Evolutionary conservation across 2,329 filamentous ascomycete species (phyloP), one percentile per base, ranked within the genome.

Genomic region (Dactylellina sp.): DNA sequence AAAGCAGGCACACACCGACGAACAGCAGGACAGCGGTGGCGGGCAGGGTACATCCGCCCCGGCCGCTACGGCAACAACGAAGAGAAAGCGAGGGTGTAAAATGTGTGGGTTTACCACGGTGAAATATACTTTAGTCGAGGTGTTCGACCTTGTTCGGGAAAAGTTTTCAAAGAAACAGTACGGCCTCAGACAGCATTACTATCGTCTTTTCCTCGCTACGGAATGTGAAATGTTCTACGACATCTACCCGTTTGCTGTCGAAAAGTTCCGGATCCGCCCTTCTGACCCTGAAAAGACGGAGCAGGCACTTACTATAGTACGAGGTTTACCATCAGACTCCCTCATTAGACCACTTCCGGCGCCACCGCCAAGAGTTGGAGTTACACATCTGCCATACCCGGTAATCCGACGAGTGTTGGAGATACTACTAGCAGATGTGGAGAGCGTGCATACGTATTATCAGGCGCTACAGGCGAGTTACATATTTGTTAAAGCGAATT

Each of bases 401-500:
- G 46, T 71, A 1, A 28, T 71, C 6, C n/a, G 59, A 39, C 16
- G 37, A 35, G 37, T 72, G 12, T 46, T 72, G 37, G 42, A 53
- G 57, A 35, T 72, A 1, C 12, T 64, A 37, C 22, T 65, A 12
- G 59, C 56, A 11, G 66, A 64, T 9, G 39, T 24, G 52, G 55
- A 65, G n/a, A 40, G 46, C 14, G 25, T 46, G 32, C 55, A 57
- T 24, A 42, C 28, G 1, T 64, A 62, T 35, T 55, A 52, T 65
- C 59, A 53, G 28, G 52, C 68, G 28, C 47, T 55, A 25, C 68
- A 57, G 42, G 40, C 52, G 35, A 72, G 68, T 42, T 72, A 64
- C 50, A 22, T 52, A 1, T 72, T 72, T 49, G 32, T 72, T 42
- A 72, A 72, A 22, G 68, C 52, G 44, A 57, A 62, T 42, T 70